phyloP scores from a whole-genome alignment of 208 protist species.

The Herpetomonas samuelpessoai region DNA sequence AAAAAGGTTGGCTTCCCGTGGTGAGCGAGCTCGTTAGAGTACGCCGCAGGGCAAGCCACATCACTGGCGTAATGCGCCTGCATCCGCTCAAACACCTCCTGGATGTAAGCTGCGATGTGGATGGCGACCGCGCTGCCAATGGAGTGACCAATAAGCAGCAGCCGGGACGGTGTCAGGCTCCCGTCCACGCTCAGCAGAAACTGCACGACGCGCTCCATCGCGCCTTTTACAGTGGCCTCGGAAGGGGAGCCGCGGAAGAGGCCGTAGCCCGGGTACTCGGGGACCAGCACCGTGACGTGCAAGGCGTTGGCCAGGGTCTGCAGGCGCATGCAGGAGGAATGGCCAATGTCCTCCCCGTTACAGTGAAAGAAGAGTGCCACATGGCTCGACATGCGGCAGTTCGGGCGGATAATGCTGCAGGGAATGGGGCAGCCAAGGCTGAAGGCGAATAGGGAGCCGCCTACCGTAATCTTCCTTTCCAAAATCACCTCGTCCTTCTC shows the following conservation, averaged over 20 bases:
- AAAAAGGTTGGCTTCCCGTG: neutral
- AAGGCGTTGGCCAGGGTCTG: constrained; percentile 37
- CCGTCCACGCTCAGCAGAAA: constrained; percentile 35
- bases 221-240: constrained; percentile 33
- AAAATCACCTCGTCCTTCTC: constrained; percentile 28
- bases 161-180: constrained; percentile 30
- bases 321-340: constrained; percentile 24
- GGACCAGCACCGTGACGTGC: constrained; percentile 41
- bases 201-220: constrained; percentile 39
- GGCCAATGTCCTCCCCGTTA: constrained; percentile 51
- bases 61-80: constrained; percentile 7
- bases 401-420: constrained; percentile 38
- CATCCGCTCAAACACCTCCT: constrained; percentile 21
- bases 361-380: constrained; percentile 43
- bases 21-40: neutral
- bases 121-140: constrained; percentile 40
- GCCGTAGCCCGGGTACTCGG: constrained; percentile 48
- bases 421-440: constrained; percentile 32
- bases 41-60: constrained; percentile 8
- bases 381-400: constrained; percentile 47
- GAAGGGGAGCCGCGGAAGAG: constrained; percentile 28
- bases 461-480: constrained; percentile 19
- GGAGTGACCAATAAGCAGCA: constrained; percentile 48
- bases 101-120: constrained; percentile 31
- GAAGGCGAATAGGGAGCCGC: constrained; percentile 11